phyloP scores from a whole-genome alignment of 2,329 filamentous ascomycete species.

The Aspergillus piperis region DNA sequence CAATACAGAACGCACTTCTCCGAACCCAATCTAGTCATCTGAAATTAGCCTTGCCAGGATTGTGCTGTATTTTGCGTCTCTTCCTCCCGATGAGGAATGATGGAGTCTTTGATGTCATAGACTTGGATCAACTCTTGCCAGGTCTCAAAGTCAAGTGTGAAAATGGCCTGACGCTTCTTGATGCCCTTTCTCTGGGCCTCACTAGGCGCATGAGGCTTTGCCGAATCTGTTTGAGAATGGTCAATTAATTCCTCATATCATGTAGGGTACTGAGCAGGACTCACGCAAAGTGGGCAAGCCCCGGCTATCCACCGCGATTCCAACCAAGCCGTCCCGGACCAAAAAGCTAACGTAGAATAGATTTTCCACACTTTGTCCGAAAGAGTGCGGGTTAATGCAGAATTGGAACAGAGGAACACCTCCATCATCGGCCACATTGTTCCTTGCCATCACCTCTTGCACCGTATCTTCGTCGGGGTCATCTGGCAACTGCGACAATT shows the following conservation, averaged over 20 bases:
- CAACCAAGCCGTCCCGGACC: slow-evolving; percentile 79
- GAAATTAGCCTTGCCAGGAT: slow-evolving; percentile 65
- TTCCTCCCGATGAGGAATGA: slow-evolving; percentile 81
- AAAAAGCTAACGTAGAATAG: slow-evolving; percentile 96
- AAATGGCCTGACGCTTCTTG: slow-evolving; percentile 79
- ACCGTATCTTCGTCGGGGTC: slow-evolving; percentile 42
- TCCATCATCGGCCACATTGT: slow-evolving; percentile 66
- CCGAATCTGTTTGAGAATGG: slow-evolving; percentile 43
- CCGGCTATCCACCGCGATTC: slow-evolving; percentile 71
- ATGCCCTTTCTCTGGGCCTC: slow-evolving; percentile 54
- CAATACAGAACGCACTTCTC: neutral
- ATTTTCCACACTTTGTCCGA: slow-evolving; percentile 94
- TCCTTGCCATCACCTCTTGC: slow-evolving; percentile 60
- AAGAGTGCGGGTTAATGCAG: slow-evolving; percentile 84
- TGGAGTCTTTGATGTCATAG: slow-evolving; percentile 73
- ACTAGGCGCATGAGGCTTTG: slow-evolving; percentile 51
- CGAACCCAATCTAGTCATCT: neutral
- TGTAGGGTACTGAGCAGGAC: slow-evolving; percentile 35
- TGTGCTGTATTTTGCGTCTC: slow-evolving; percentile 53
- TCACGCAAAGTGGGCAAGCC: slow-evolving; percentile 78
- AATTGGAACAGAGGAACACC: slow-evolving; percentile 83
- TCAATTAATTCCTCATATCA: slow-evolving; percentile 14
- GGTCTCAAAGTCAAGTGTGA: slow-evolving; percentile 80
- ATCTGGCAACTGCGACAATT: slow-evolving; percentile 35
- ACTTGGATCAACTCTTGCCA: slow-evolving; percentile 78